These are phyloP conservation scores for Aspergillus kassunensis DNA, from an alignment of 495 filamentous ascomycete genomes.

Conservation along the genomic window DNA sequence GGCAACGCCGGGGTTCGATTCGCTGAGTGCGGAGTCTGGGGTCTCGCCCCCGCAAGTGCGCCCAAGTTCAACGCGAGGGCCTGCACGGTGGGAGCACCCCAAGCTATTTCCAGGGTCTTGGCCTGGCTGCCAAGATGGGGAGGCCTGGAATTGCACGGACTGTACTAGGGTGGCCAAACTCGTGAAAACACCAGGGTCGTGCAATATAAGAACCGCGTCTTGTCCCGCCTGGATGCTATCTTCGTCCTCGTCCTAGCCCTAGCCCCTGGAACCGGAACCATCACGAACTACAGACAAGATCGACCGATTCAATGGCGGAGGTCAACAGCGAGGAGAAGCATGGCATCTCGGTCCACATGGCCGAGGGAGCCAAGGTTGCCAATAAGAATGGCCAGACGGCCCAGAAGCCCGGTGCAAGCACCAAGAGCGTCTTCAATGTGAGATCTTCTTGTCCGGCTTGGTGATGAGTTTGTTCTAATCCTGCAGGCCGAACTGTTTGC, in stretches of 20 bases:
- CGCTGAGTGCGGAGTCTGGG: constrained; percentile 2
- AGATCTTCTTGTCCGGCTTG: constrained; percentile 17
- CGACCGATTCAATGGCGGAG: background rate
- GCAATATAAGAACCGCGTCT: background rate
- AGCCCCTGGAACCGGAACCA: background rate
- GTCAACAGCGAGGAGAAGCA: constrained; percentile 5
- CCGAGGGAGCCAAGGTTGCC: background rate
- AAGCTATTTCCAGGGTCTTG: background rate
- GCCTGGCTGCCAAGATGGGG: background rate
- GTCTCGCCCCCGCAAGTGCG: background rate
- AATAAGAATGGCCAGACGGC: constrained; percentile 24
- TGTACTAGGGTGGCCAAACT: background rate
- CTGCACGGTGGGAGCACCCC: background rate
- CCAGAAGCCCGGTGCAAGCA: constrained; percentile 35
- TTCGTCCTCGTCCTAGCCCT: background rate
- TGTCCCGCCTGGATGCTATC: background rate
- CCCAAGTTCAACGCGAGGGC: background rate
- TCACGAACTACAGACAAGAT: background rate
- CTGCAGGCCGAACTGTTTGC: constrained; percentile 54
- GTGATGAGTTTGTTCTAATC: background rate
- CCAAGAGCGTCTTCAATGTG: constrained; percentile 51
- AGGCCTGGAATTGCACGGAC: background rate
- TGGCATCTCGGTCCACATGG: constrained; percentile 1
- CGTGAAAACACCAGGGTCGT: constrained; percentile 1
- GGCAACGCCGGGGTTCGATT: background rate